Conservation (phyloP, 1,284 basidiomycete species). For the Somion occarium region DNA sequence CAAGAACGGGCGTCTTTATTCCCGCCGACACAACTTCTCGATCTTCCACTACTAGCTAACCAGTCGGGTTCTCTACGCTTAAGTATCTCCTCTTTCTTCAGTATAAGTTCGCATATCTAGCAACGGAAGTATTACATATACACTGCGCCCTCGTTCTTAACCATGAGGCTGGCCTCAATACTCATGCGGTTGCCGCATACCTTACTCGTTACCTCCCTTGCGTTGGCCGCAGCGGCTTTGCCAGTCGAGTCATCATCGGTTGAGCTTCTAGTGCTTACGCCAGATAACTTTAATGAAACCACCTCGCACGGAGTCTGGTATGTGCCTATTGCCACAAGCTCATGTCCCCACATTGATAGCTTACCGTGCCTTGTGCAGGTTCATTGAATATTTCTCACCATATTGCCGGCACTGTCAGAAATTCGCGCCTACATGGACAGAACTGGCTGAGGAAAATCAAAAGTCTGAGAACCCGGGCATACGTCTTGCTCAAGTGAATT, state of each 20-base stretch:
- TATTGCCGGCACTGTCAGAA: conserved; percentile 74
- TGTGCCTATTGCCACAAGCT: conserved; percentile 15
- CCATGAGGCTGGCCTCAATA: conserved; percentile 21
- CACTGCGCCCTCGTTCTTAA: too few relatives aligned
- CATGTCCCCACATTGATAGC: neutral
- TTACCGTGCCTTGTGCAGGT: conserved; percentile 32
- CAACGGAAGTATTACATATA: too few relatives aligned
- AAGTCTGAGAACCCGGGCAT: conserved; percentile 53
- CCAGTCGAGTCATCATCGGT: conserved; percentile 33
- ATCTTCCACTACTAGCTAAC: too few relatives aligned
- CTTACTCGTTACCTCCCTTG: conserved; percentile 30
- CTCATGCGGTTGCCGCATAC: conserved; percentile 25
- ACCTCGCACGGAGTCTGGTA: conserved; percentile 67
- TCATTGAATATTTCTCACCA: conserved; percentile 76
- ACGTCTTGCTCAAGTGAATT: conserved; percentile 83
- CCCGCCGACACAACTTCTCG: too few relatives aligned
- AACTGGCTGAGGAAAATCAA: conserved; percentile 59
- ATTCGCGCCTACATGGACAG: conserved; percentile 83
- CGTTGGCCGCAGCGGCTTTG: conserved; percentile 30
- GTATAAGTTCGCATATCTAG: too few relatives aligned
- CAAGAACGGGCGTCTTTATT: too few relatives aligned
- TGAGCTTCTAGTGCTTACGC: conserved; percentile 41
- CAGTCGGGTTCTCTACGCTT: too few relatives aligned
- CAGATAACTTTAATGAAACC: conserved; percentile 58
- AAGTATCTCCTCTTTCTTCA: too few relatives aligned